A percentile compares a stretch with the other conserved stretches of the same genome.
phyloP scores from a whole-genome alignment of 805 yeast genomes.

The Hanseniaspora taiwanica region DNA sequence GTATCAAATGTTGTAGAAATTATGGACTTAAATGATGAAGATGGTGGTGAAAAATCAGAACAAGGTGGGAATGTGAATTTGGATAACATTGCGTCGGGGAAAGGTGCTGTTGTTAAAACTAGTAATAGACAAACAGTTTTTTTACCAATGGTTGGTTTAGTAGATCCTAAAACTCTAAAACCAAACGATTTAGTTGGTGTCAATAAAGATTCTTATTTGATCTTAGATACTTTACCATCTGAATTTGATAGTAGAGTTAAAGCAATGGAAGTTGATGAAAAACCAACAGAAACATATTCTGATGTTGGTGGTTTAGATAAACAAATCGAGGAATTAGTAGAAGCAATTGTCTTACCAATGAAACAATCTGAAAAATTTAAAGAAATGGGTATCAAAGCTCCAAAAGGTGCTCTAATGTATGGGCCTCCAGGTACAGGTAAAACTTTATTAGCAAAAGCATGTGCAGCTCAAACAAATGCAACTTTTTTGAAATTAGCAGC shows the following conservation, averaged over 20 bases:
- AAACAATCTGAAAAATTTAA: conserved; percentile 95
- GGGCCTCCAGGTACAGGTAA: conserved; percentile 99
- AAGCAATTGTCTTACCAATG: conserved; percentile 97
- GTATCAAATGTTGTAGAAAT: conserved; percentile 96
- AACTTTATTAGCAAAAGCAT: conserved; percentile 91
- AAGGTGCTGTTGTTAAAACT: conserved; percentile 96
- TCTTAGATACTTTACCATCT: conserved; percentile 88
- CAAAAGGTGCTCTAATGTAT: conserved; percentile 96
- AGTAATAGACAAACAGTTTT: conserved; percentile 96
- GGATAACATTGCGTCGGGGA: conserved; percentile 83
- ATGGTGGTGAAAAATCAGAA: conserved; percentile 34
- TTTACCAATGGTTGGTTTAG: conserved; percentile 89
- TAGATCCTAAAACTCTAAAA: conserved; percentile 77
- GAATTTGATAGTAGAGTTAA: conserved; percentile 96
- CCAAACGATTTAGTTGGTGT: conserved; percentile 99
- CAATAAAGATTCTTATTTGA: conserved; percentile 88
- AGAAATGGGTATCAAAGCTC: conserved; percentile 89
- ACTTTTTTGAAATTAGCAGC: conserved; percentile 94
- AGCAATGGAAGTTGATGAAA: conserved; percentile 99
- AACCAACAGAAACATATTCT: conserved; percentile 92
- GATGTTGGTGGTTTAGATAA: conserved; percentile 98
- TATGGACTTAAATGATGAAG: conserved; percentile 74
- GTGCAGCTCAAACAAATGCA: conserved; percentile 98
- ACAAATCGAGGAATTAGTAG: conserved; percentile 95
- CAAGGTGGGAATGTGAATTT: conserved; percentile 94